Evolutionary conservation across 2,329 filamentous ascomycete genomes (phyloP), one percentile per base, ranked within the genome.

Genomic region (Calonectria henricotiae): DNA sequence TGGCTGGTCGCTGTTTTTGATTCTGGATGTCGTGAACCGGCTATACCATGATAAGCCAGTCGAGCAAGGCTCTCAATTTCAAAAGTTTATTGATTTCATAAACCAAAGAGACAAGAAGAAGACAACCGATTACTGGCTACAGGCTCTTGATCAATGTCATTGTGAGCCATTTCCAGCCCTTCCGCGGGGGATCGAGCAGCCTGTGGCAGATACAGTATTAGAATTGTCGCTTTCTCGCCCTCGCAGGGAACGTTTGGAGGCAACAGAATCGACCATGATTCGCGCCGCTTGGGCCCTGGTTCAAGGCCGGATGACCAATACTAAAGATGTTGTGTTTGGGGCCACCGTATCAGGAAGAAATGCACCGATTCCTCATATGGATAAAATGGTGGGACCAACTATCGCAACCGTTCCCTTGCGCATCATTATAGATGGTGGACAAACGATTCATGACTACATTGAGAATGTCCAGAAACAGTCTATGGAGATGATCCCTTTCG

Each of bases 1-100:
- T 64, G 78, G 79, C 12, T 79, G 76, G 74, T 75, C 77, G 1
- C 60, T 77, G 17, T 46, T 37, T n/a, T 55, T 75, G 0, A 68
- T 77, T 4, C 54, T 75, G 43, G 60, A 74, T 5, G 58, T 55
- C 5, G 60, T 78, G 0, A 20, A 68, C 3, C 41, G 47, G 8
- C 63, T 58, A 0, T 76, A 75, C 20, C 4, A 41, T 1, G 66
- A 69, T 5, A 20, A 54, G 1, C 27, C 27, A 11, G 11, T 51
- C 30, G 25, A 67, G 17, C 11, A 25, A 3, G 41, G 20, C n/a
- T 17, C 65, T 17, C n/a, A 37, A 0, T 63, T 69, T 15, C 63
- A 71, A 5, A 32, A 35, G 2, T 70, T 68, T 6, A 68, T 74
- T 41, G 47, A 63, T 12, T 63, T 67, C 13, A 41, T 67, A 7